These are phyloP conservation scores for Naganishia randhawae DNA, from an alignment of 768 basidiomycete genomes.

Conservation along the genomic window DNA sequence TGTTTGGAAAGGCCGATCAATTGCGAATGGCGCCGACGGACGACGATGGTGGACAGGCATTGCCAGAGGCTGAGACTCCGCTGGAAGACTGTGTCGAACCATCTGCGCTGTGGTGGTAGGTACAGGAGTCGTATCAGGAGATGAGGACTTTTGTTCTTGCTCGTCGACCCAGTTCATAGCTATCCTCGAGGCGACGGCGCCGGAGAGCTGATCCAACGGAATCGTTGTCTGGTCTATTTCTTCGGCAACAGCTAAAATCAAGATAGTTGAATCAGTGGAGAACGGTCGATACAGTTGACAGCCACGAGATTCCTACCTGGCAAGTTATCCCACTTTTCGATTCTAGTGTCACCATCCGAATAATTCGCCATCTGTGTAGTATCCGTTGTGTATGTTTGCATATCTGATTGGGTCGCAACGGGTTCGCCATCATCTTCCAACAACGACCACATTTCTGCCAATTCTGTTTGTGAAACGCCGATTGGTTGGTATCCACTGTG, in stretches of 20 bases:
- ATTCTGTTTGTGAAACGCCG: slow-evolving; percentile 31
- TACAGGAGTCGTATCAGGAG: background rate
- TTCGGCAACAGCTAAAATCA: background rate
- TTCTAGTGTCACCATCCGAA: background rate
- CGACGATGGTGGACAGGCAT: background rate
- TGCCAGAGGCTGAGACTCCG: background rate
- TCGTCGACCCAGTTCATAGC: slow-evolving; percentile 21
- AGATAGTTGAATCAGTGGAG: background rate
- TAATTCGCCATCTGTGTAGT: background rate
- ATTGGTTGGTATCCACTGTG: slow-evolving; percentile 18
- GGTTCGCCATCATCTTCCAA: slow-evolving; percentile 29
- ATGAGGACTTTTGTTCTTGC: background rate
- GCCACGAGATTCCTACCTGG: slow-evolving; percentile 15
- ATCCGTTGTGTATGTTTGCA: background rate
- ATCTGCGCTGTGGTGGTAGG: background rate
- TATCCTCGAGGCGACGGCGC: slow-evolving; percentile 20
- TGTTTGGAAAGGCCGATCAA: background rate
- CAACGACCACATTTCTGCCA: slow-evolving; percentile 38
- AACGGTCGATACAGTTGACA: too few relatives aligned
- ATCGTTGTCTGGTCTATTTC: background rate
- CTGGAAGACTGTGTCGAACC: background rate
- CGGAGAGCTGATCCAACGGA: slow-evolving; percentile 11
- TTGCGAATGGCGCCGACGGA: slow-evolving; percentile 9
- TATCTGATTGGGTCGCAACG: background rate
- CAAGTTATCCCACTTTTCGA: slow-evolving; percentile 24